A percentile compares a stretch with the other conserved stretches of the same genome.
Conservation (phyloP, 176 grass and related monocot genomes). For the Musa beccarii region DNA sequence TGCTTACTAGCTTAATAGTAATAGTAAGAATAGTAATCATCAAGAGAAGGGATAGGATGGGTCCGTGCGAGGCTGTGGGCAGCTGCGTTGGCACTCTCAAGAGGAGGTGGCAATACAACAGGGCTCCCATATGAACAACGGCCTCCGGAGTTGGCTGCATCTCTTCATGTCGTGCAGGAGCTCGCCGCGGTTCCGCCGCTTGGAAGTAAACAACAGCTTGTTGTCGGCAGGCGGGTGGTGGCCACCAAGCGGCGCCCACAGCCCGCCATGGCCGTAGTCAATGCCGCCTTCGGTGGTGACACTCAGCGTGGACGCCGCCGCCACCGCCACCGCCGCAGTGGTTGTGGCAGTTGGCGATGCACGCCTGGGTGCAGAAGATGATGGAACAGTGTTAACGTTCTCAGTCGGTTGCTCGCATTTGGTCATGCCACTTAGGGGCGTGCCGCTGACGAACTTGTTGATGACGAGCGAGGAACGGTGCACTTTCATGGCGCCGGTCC, state of each 20-base stretch:
- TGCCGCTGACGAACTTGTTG: conserved; percentile 98
- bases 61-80: neutral
- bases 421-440: conserved; percentile 31
- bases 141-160: conserved; percentile 71
- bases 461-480: conserved; percentile 79
- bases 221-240: conserved; percentile 15
- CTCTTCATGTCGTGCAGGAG: conserved; percentile 63
- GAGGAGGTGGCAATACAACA: conserved; percentile 76
- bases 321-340: conserved; percentile 33
- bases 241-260: neutral
- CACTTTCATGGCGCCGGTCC: conserved; percentile 33
- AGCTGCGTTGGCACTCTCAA: neutral
- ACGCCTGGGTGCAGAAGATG: conserved; percentile 27
- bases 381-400: neutral
- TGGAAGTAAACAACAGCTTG: conserved; percentile 66
- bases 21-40: no score
- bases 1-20: neutral
- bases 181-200: conserved; percentile 47
- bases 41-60: neutral
- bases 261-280: conserved; percentile 1
- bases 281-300: conserved; percentile 2
- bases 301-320: conserved; percentile 27
- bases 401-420: conserved; percentile 30
- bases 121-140: conserved; percentile 78
- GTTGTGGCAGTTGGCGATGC: conserved; percentile 45